Evolutionary conservation across 78 protist species (phyloP).

Genomic region (Acrasis kona): DNA sequence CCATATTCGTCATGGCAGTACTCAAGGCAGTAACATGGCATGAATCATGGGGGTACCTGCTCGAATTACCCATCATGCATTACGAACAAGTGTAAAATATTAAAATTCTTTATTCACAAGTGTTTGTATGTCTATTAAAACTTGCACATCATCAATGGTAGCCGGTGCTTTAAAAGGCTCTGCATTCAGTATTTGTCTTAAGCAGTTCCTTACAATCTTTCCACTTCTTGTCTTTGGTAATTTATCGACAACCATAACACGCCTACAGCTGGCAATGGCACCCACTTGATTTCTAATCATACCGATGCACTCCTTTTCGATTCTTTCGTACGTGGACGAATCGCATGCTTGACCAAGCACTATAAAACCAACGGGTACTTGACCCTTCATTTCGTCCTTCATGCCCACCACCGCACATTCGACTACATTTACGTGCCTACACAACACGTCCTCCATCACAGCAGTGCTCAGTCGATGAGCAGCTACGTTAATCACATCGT

Average conservation of each 20-base stretch:
- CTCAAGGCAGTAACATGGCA: no score
- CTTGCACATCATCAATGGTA: neutral
- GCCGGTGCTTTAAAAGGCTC: slow-evolving; percentile 9
- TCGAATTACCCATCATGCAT: no score
- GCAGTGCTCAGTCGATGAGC: slow-evolving; percentile 75
- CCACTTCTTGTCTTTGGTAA: slow-evolving; percentile 73
- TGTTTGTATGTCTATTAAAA: neutral
- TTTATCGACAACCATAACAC: slow-evolving; percentile 32
- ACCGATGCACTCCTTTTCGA: slow-evolving; percentile 2
- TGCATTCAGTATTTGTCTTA: slow-evolving; percentile 50
- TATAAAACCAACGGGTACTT: slow-evolving; percentile 55
- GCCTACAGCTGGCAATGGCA: slow-evolving; percentile 37
- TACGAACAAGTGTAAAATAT: no score
- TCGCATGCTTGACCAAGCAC: slow-evolving; percentile 52
- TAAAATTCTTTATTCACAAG: neutral
- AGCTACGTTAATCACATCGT: slow-evolving; percentile 79
- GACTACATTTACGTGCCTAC: slow-evolving; percentile 23
- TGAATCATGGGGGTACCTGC: no score
- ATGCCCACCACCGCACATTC: slow-evolving; percentile 77
- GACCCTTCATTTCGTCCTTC: slow-evolving; percentile 59
- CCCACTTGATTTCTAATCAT: slow-evolving; percentile 29
- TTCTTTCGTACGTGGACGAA: neutral
- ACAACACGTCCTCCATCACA: slow-evolving; percentile 48
- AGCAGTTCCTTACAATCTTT: slow-evolving; percentile 43
- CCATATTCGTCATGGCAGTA: no score